Evolutionary conservation across 257 asterid genomes (phyloP).

Genomic region (Jacaranda copaia): DNA sequence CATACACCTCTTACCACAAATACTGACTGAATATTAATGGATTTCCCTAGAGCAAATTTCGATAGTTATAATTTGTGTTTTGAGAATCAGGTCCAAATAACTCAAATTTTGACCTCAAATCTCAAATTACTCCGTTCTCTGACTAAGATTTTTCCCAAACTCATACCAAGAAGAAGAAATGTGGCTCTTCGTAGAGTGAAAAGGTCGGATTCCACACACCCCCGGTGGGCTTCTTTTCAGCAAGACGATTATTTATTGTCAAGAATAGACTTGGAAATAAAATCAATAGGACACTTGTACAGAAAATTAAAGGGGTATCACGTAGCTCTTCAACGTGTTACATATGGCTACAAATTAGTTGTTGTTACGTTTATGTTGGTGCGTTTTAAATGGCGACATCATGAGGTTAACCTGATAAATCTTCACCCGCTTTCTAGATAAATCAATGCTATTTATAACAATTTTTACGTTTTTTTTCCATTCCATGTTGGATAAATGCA

Average conservation of each 20-base stretch:
- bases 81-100: no score
- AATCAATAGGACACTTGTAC: neutral
- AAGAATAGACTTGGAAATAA: neutral
- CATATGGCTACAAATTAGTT: neutral
- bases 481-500: neutral
- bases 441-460: neutral
- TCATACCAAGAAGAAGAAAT: neutral
- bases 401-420: neutral
- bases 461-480: neutral
- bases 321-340: neutral
- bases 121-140: no score
- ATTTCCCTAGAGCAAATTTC: no score
- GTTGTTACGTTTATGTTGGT: neutral
- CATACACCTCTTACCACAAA: no score
- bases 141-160: no score
- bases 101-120: no score
- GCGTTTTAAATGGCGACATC: neutral
- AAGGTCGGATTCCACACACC: no score
- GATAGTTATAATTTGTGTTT: no score
- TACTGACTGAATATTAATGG: no score
- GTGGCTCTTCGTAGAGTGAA: constrained; percentile 2
- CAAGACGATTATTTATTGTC: neutral
- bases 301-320: neutral
- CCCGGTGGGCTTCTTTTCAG: no score
- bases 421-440: neutral